Conservation (phyloP, 306 rosid genomes). For the Herpetospermum pedunculosum region DNA sequence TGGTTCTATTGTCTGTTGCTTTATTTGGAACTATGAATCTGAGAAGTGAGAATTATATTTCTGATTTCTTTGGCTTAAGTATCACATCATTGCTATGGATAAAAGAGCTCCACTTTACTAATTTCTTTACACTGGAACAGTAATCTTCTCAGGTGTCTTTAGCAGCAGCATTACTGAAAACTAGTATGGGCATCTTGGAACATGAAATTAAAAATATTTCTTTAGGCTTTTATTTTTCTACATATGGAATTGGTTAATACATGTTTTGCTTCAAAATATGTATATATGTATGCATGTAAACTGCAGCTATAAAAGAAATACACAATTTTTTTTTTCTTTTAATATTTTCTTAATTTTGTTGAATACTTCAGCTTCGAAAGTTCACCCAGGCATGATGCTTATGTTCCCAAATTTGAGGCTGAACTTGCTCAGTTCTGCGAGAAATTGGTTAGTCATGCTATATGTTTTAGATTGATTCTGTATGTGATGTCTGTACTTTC, state of each 20-base stretch:
- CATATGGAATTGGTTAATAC: not conserved
- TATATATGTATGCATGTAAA: not conserved
- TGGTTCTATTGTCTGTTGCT: not conserved
- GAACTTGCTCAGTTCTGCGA: slow-evolving; percentile 94
- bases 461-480: not conserved
- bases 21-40: not conserved
- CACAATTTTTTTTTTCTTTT: not conserved
- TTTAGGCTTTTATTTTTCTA: not conserved
- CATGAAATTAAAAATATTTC: not conserved
- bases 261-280: not conserved
- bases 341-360: slow-evolving; percentile 12
- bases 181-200: not conserved
- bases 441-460: slow-evolving; percentile 62
- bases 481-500: not conserved
- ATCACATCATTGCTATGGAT: not conserved
- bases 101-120: not conserved
- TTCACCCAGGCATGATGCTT: slow-evolving; percentile 82
- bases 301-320: not conserved
- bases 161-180: not conserved
- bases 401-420: slow-evolving; percentile 79
- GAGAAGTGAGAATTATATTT: not conserved
- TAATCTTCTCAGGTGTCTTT: not conserved
- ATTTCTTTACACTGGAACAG: not conserved
- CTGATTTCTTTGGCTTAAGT: not conserved
- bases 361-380: slow-evolving; percentile 59